phyloP scores from a whole-genome alignment of 1,139 yeast species.

The Taphrina deformans region DNA sequence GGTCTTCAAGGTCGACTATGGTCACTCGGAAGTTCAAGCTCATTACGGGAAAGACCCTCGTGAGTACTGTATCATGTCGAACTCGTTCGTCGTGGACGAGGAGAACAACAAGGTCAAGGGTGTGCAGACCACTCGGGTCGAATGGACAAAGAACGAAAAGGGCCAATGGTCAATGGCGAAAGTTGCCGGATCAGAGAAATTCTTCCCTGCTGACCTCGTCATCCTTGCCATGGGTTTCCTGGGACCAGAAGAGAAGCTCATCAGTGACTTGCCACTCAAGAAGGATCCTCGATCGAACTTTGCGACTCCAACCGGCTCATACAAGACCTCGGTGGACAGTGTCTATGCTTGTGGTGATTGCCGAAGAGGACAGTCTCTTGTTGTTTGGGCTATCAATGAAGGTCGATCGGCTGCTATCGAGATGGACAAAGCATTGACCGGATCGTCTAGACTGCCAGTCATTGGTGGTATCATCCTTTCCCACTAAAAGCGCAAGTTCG shows the following conservation, averaged over 20 bases:
- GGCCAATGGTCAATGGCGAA: constrained; percentile 99
- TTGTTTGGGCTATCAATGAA: constrained; percentile 99
- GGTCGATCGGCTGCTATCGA: constrained; percentile 98
- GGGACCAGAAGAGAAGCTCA: constrained; percentile 81
- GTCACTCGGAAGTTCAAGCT: constrained; percentile 90
- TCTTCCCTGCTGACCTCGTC: constrained; percentile 92
- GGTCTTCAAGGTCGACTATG: constrained; percentile 95
- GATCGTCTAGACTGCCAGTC: constrained; percentile 81
- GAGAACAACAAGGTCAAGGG: constrained; percentile 77
- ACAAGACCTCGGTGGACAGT: constrained; percentile 70
- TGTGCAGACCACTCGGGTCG: constrained; percentile 76
- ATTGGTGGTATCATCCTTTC: constrained; percentile 67
- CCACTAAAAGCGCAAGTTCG: background rate
- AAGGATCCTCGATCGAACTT: constrained; percentile 88
- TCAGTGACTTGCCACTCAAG: constrained; percentile 58
- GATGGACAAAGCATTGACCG: constrained; percentile 78
- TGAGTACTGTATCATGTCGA: constrained; percentile 90
- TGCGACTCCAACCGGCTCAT: constrained; percentile 55
- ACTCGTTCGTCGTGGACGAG: constrained; percentile 92
- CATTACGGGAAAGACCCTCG: constrained; percentile 98
- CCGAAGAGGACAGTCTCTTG: constrained; percentile 96
- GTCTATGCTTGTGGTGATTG: constrained; percentile 97
- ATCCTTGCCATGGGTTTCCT: constrained; percentile 95
- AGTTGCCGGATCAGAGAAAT: constrained; percentile 89
- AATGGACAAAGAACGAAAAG: constrained; percentile 92